These are phyloP conservation scores for Geotrichum carabidarum DNA, from an alignment of 1,139 yeast genomes.

Conservation along the genomic window DNA sequence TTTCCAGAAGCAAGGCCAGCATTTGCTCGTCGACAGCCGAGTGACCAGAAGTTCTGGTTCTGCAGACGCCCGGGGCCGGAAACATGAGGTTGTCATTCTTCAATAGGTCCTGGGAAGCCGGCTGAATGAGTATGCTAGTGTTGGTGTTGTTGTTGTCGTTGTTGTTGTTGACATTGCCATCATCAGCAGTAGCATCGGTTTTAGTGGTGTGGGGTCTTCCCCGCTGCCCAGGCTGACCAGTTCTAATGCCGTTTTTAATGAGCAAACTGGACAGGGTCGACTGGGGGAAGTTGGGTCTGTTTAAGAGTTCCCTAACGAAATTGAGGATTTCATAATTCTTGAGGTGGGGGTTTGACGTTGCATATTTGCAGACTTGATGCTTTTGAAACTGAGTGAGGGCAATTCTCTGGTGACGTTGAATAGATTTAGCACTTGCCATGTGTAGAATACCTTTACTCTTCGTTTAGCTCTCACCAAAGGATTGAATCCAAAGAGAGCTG, in stretches of 20 bases:
- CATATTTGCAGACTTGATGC: conserved; percentile 2
- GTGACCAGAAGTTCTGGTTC: no score
- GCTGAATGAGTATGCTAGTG: neutral
- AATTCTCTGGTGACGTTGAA: neutral
- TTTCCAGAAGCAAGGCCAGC: no score
- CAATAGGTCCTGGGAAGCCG: neutral
- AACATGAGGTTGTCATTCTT: neutral
- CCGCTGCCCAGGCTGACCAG: neutral
- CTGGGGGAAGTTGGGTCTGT: conserved; percentile 6
- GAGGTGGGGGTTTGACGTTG: neutral
- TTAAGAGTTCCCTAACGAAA: neutral
- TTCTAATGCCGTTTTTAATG: neutral
- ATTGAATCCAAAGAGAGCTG: neutral
- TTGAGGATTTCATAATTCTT: conserved; percentile 2
- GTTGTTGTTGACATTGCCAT: neutral
- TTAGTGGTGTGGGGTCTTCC: conserved; percentile 1
- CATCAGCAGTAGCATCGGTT: neutral
- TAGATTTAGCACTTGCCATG: neutral
- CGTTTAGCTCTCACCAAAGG: no score
- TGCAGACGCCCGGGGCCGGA: no score
- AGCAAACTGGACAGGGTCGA: conserved; percentile 11
- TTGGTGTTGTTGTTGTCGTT: neutral
- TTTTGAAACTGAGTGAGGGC: neutral
- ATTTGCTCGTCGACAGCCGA: no score
- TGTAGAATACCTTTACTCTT: no score